Base-by-base conservation (phyloP, 1,284 basidiomycete genomes). In the Gomphus sp. region DNA sequence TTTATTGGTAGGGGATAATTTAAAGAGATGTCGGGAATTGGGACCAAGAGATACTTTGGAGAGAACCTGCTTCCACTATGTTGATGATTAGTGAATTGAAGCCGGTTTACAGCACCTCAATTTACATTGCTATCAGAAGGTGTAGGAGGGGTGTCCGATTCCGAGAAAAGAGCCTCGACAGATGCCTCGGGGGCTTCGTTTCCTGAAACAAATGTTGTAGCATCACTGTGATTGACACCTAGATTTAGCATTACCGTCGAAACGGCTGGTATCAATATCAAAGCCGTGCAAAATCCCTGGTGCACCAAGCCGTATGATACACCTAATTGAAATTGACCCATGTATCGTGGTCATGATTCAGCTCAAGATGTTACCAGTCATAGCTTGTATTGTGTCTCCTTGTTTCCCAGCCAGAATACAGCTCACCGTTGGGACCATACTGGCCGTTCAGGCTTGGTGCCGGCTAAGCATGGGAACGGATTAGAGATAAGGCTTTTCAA, bases 341-440 rank as follows among this genome's bases (percentile, higher is more conserved):
- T 14, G 6, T 18, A n/a, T n/a, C 41, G 9, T 16, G 1, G 16
- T 7, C 16, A n/a, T 5, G 16, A n/a, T 18, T 43, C 8, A 43
- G 8, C 5, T n/a, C 8, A 8, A n/a, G 16, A 36, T 41, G 69
- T 79, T 59, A 93, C 96, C 97, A 98, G 71, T 99, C 97, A 68
- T 87, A 85, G 3, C 79, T 70, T 0, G 88, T 84, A 71, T 97
- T 98, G 72, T 99, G 96, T 63, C 96, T 76, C 43, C 93, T 77
- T 18, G 81, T 84, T 72, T 99, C 96, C 96, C 96, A 99, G 55
- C 95, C 96, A 66, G 90, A 93, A 71, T 84, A 99, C 41, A 98
- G 73, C 0, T 96, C 96, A 31, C 96, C 96, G 53, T 95, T 96
- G 1, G 94, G 92, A 1, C 96, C 96, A 67, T 96, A 99, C 65